Base-by-base conservation (phyloP, 2,329 filamentous ascomycete genomes). In the Colletotrichum sp. region DNA sequence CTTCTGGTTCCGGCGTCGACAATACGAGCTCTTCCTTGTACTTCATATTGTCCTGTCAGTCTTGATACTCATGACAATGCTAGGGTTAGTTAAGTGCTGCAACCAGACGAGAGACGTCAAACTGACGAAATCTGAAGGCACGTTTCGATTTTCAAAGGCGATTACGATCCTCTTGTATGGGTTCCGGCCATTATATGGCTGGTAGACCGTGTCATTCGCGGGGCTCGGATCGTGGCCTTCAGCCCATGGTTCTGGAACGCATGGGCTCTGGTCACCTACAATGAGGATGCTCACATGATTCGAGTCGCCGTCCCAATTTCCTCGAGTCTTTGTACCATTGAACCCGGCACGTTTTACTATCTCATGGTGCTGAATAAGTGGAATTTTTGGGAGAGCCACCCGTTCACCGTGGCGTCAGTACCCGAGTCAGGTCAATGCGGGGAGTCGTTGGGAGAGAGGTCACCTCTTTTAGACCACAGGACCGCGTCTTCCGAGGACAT, bases 41-140 rank as follows among this genome's bases (percentile, higher is more conserved):
- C 58, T 88, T 1, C 89, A 92, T 72, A 90, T 92, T 8, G 80
- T 84, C 5, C 81, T 92, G 15, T 88, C 91, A 0, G 80, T 90
- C 10, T 80, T 89, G 1, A 80, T 89, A 0, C 79, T 92, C 1
- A 79, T 87, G 30, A 86, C 87, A 0, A 88, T 91, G 85, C 88
- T 89, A 34, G 87, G 89, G 43, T 48, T 12, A 48, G 43, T 48
- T 7, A 3, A 0, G 18, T 4, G 16, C 38, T 43, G 9, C 18
- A 48, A 13, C 5, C 5, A 7, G 10, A 48, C 9, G 43, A 48
- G 18, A 1, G 3, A 48, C 5, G 9, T 3, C 18, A 48, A n/a
- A n/a, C 9, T 48, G 6, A 48, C 18, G 0, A 12, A 5, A 5
- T 21, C n/a, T n/a, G 18, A 4, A 48, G 43, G 70, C 84, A 92